Base-by-base conservation (phyloP, 208 protist genomes). In the Acanthamoeba lugdunensis region DNA sequence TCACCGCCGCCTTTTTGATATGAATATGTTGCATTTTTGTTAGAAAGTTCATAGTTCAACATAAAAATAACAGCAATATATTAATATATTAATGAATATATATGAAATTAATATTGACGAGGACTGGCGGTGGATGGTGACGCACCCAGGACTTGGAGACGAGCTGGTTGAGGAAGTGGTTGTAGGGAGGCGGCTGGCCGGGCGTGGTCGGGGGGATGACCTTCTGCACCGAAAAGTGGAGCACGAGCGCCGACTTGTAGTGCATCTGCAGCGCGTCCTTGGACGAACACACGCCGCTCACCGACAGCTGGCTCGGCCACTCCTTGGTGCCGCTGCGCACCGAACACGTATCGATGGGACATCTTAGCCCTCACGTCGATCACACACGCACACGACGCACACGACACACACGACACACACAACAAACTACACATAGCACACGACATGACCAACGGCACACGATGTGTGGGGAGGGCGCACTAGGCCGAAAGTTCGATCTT, bases 271-370 rank as follows among this genome's bases (percentile, higher is more conserved):
- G 45, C 2, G 79, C 41, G 28, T 88, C 79, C 45, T 65, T 56
- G 54, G 79, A 88, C 28, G 79, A 4, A 13, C 45, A 67, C 79
- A 88, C 45, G 25, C 28, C 25, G 54, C 3, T 63, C 52, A 56
- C 79, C 50, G 63, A 7, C 54, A 88, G 54, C 79, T 88, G 79
- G 79, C 52, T 88, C 45, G 79, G 79, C 79, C 79, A 88, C 16
- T 88, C 79, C 45, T 37, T 45, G 6, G 54, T 65, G 13, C 79
- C 79, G 21, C 79, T 88, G 52, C 13, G 5, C 25, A 41, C 37
- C 45, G 8, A 52, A 52, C 13, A 63, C 56, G n/a, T 63, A 16
- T 16, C 50, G 14, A 9, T 16, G 8, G 14, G 13, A 16, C 50
- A 16, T 85, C 50, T 18, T 18, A 6, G 4, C 48, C 16, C 2